These are phyloP conservation scores for Lactarius evosmus DNA, from an alignment of 768 basidiomycete species.

Conservation along the genomic window DNA sequence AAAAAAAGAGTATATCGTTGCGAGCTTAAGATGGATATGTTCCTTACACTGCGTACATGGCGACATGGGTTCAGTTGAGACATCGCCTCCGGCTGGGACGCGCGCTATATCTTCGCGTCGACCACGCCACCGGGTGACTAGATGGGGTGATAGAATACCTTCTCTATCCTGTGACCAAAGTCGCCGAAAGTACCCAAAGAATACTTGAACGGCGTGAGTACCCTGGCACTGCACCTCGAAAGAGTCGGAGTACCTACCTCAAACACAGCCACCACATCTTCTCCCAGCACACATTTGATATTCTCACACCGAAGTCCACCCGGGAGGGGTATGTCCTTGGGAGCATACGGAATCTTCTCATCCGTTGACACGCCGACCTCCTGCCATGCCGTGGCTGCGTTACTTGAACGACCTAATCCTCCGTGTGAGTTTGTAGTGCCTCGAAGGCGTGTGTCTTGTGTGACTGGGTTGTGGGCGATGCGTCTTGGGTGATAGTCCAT, in stretches of 20 bases:
- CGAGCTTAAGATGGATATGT: not conserved
- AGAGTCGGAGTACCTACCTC: not conserved
- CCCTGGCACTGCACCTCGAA: not conserved
- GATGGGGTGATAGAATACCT: slow-evolving; percentile 10
- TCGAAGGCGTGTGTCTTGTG: not conserved
- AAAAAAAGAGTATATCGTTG: not conserved
- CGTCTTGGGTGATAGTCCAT: slow-evolving; percentile 11
- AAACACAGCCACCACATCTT: slow-evolving; percentile 8
- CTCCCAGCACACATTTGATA: slow-evolving; percentile 1
- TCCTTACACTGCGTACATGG: not conserved
- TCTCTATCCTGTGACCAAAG: slow-evolving; percentile 4
- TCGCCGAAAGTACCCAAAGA: not conserved
- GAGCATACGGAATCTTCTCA: not conserved
- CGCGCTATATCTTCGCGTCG: not conserved
- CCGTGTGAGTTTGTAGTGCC: not conserved
- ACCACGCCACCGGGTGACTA: not conserved
- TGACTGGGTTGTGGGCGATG: not conserved
- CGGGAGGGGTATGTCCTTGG: slow-evolving; percentile 10
- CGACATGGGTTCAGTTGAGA: not conserved
- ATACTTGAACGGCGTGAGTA: not conserved
- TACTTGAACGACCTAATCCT: not conserved
- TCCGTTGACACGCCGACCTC: not conserved
- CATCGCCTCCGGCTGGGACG: not conserved
- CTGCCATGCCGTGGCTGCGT: not conserved
- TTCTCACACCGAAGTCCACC: not conserved